These are phyloP conservation scores for Aspergillus quadricinctus DNA, from an alignment of 2,329 filamentous ascomycete genomes.

Conservation along the genomic window DNA sequence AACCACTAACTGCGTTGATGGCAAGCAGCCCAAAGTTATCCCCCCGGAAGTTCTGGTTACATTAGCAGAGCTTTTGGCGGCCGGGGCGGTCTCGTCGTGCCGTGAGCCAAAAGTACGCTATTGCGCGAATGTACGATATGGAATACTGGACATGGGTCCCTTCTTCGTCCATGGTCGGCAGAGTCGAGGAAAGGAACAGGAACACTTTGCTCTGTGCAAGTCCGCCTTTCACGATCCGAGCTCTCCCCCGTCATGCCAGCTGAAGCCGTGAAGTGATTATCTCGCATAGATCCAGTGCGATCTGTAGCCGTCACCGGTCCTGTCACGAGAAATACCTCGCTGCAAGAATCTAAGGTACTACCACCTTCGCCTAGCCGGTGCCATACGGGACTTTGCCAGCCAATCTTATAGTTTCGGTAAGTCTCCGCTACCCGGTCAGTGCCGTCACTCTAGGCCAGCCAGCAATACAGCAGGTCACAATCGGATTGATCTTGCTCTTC, in stretches of 20 bases:
- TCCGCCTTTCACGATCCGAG: background rate
- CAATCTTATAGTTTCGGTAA: conserved; percentile 7
- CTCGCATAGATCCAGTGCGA: background rate
- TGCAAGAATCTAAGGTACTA: background rate
- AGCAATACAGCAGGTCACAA: background rate
- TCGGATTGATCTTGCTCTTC: background rate
- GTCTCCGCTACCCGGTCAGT: conserved; percentile 9
- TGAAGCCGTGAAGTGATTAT: background rate
- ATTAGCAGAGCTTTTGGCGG: background rate
- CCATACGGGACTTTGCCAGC: conserved; percentile 9
- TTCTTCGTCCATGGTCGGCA: background rate
- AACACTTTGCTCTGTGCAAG: background rate
- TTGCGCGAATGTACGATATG: background rate
- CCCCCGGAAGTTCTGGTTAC: background rate
- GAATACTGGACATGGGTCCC: background rate
- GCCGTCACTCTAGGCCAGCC: background rate
- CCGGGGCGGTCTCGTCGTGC: background rate
- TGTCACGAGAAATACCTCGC: background rate
- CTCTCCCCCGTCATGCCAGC: background rate
- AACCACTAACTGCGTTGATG: background rate
- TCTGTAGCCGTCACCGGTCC: background rate
- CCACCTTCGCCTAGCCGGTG: background rate
- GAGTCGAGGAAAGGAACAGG: background rate
- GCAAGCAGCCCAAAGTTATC: too few species aligned
- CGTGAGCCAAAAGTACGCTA: background rate